Evolutionary conservation across 306 rosid genomes (phyloP), one percentile per base, ranked within the genome.

Genomic region (Dicorynia guianensis): DNA sequence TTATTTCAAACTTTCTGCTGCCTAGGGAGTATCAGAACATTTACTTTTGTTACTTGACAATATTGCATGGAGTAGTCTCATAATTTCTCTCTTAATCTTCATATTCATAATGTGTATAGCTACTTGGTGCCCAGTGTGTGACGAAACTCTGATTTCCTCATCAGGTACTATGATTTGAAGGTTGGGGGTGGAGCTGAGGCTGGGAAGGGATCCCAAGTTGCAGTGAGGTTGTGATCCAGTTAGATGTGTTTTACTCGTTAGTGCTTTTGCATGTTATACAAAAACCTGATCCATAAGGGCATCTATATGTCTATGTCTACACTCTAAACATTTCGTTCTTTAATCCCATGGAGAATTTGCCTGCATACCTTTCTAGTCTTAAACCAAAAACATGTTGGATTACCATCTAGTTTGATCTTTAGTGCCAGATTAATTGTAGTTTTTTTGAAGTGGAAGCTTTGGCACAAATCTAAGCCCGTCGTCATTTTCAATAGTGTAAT

Each of bases 111-210:
- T 65, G 30, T 42, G 40, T 9, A 20, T 9, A 74, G 48, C 46
- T 80, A 43, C 71, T 63, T 60, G 30, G 66, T 59, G 58, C 4
- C 25, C 11, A 39, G 2, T 47, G 33, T 46, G 72, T 56, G 74
- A 81, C 54, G 81, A 80, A 79, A 69, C 35, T 81, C 18, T 59
- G 63, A 25, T 68, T 68, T 43, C 14, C 59, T 71, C 65, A 62
- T 86, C 87, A 92, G 97, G 93, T 94, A 92, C 89, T 94, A 94
- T 76, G 98, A 94, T 81, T 83, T 94, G 92, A 94, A 90, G 86
- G 93, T 92, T 43, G 98, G 98, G 38, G 19, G 52, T 74, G 98
- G 98, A 90, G 76, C 85, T 40, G 79, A 90, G 88, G 98, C 98
- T 11, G 91, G 79, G 83, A 88, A 82, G 72, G 98, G 98, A 84